Conservation (phyloP, 202 grass and related monocot genomes). For the Carex arenaria region DNA sequence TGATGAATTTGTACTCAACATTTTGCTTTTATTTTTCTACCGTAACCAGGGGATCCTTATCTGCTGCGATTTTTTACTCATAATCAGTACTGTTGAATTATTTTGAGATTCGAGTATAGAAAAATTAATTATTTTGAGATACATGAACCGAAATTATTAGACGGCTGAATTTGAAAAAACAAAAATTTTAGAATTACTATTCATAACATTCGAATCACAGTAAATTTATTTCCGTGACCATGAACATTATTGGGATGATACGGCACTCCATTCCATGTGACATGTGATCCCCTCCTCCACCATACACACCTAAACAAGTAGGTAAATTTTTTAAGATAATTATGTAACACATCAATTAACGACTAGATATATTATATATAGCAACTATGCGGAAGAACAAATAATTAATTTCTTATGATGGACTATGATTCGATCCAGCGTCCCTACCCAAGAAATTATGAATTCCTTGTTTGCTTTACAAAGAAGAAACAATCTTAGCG, state of each 20-base stretch:
- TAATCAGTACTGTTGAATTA: too few species aligned
- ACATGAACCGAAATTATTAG: too few species aligned
- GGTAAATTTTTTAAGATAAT: neutral
- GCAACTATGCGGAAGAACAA: neutral
- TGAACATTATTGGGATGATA: conserved; percentile 1
- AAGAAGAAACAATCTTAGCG: neutral
- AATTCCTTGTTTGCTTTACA: neutral
- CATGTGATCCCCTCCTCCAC: neutral
- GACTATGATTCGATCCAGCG: too few species aligned
- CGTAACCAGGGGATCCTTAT: too few species aligned
- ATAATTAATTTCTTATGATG: too few species aligned
- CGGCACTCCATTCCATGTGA: neutral
- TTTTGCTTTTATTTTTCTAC: neutral
- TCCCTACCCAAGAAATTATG: neutral
- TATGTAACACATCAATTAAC: neutral
- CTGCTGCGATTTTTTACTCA: too few species aligned
- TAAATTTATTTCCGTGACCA: neutral
- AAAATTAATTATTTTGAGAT: too few species aligned
- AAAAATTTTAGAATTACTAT: too few species aligned
- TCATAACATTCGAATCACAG: too few species aligned
- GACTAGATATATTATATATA: neutral
- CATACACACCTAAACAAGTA: neutral
- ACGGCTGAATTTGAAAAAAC: too few species aligned
- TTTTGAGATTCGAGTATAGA: too few species aligned
- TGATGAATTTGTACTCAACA: conserved; percentile 1